Evolutionary conservation across 179 eudicot genomes (phyloP).

Genomic region (Beta lomatogona): DNA sequence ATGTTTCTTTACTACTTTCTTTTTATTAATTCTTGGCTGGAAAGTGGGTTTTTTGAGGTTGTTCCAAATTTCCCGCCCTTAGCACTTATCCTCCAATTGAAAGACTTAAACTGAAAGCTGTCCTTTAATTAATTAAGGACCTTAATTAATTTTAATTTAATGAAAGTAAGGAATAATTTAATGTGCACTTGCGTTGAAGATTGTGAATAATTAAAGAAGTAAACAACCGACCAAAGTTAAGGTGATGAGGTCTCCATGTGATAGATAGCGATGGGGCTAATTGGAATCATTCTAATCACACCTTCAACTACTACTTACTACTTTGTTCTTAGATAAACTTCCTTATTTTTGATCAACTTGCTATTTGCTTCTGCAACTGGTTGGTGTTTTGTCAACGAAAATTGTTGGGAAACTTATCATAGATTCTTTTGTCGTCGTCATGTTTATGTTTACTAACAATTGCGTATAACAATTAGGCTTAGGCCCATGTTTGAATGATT

Average conservation of each 20-base stretch:
- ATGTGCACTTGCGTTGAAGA: conserved; percentile 26
- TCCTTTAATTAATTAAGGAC: conserved; percentile 13
- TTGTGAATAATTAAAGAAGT: conserved; percentile 27
- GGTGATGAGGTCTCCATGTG: conserved; percentile 40
- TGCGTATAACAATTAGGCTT: too few relatives aligned
- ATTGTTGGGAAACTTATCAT: conserved; percentile 24
- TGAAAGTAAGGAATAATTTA: conserved; percentile 9
- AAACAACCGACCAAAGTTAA: conserved; percentile 36
- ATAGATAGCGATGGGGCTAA: conserved; percentile 25
- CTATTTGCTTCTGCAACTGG: conserved; percentile 21
- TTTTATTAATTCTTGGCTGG: conserved; percentile 8
- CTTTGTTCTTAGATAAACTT: neutral
- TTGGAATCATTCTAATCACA: conserved; percentile 30
- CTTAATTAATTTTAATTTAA: neutral
- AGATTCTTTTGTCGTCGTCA: conserved; percentile 27
- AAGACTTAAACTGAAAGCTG: conserved; percentile 11
- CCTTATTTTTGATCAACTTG: neutral
- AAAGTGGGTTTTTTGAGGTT: conserved; percentile 33
- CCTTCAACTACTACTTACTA: conserved; percentile 29
- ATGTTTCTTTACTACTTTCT: conserved; percentile 2
- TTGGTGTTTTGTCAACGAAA: conserved; percentile 29
- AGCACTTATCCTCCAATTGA: conserved; percentile 28
- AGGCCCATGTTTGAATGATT: too few relatives aligned
- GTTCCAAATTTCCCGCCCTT: conserved; percentile 31
- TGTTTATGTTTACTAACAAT: too few relatives aligned